Base-by-base conservation (phyloP, 768 basidiomycete species). In the Boletus subparvulus region DNA sequence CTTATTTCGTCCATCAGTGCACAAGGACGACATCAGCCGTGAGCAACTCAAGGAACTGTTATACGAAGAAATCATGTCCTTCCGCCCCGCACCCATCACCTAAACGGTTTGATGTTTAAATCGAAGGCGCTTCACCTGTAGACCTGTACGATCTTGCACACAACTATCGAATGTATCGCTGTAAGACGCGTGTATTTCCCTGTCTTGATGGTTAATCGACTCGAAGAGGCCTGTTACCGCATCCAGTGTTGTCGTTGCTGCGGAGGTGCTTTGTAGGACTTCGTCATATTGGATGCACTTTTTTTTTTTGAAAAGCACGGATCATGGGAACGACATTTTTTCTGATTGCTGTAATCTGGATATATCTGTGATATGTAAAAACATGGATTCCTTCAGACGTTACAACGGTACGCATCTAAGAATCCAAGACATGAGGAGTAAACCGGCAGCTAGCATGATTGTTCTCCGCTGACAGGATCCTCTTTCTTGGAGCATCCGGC, bases 11-110 rank as follows among this genome's bases (percentile, higher is more conserved):
- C 10, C 14, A 4, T 26, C 30, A 92, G 90, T 93, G 61, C 90
- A 94, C 79, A 96, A 98, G 79, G 95, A 97, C 63, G 92, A 93
- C 60, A 94, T 97, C 77, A 92, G 88, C 68, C 83, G 93, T 30
- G 96, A 98, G 70, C 93, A 97, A 73, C 81, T 99, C 61, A 98
- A 98, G 77, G 88, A 93, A 69, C 81, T 96, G 44, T 77, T 96
- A 24, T 98, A 92, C 73, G 91, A 95, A 55, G 96, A 98, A 75
- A 95, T 98, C 76, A 87, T 93, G 83, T 80, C 85, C 32, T 98
- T 96, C 84, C 78, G 83, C 56, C 87, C 91, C 1, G 76, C 78
- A 13, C 80, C 82, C 49, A 83, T 85, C 60, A 73, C 68, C 55
- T 79, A 66, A 62, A 19, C 10, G 30, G 40, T 30, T 16, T 37